These are phyloP conservation scores for Neocucurbitaria cava DNA, from an alignment of 2,329 filamentous ascomycete species.

Conservation along the genomic window DNA sequence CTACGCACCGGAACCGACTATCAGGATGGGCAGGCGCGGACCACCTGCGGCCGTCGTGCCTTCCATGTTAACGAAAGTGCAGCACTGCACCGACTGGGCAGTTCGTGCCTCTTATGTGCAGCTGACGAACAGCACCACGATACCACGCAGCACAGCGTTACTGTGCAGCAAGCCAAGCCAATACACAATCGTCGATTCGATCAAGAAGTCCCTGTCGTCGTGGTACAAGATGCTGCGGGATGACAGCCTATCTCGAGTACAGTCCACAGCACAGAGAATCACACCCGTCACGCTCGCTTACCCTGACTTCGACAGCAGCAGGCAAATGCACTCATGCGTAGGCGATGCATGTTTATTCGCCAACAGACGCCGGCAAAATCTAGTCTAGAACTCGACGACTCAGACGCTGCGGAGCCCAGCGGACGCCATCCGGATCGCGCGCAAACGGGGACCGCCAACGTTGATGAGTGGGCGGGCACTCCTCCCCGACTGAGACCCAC, in stretches of 20 bases:
- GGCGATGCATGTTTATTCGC: not conserved
- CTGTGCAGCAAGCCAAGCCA: too few relatives aligned
- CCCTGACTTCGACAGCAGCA: not conserved
- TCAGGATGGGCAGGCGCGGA: constrained; percentile 28
- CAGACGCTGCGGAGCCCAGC: not conserved
- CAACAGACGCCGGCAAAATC: not conserved
- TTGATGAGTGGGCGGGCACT: not conserved
- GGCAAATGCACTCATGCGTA: not conserved
- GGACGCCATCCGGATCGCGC: not conserved
- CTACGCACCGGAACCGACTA: constrained; percentile 43
- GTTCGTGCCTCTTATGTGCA: not conserved
- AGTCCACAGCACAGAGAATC: not conserved
- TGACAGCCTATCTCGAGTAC: not conserved
- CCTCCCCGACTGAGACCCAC: not conserved
- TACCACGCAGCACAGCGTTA: not conserved
- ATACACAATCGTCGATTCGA: not conserved
- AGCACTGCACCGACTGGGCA: not conserved
- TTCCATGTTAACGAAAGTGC: not conserved
- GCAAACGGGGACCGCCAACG: too few relatives aligned
- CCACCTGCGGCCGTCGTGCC: not conserved
- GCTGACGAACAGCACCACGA: not conserved
- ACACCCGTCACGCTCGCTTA: not conserved
- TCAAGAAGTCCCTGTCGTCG: not conserved
- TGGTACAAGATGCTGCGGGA: too few relatives aligned
- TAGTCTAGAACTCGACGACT: constrained; percentile 2